Base-by-base conservation (phyloP, 495 filamentous ascomycete genomes). In the Aspergillus ellipticus region DNA sequence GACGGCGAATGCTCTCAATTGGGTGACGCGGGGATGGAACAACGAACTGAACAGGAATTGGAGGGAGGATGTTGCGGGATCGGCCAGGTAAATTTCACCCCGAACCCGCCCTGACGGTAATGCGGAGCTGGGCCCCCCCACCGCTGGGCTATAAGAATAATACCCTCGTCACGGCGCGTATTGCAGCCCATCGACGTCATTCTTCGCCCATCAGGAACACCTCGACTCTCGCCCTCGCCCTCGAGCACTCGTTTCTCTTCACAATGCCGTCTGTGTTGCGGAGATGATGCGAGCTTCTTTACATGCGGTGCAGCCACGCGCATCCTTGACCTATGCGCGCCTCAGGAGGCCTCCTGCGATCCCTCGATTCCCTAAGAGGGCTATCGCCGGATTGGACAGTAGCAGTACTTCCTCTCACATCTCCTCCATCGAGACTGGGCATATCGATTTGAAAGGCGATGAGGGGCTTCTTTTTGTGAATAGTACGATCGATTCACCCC, bases 391-490 rank as follows among this genome's bases (percentile, higher is more conserved):
- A 39, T 17, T 45, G 42, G n/a, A n/a, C n/a, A 50, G 54, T 64
- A 58, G 52, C 50, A 49, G 54, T 62, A 62, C 20, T 54, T 9
- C 49, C 45, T 56, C 58, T 21, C 58, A 59, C 53, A 47, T 47
- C 24, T 58, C 66, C 28, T 63, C 64, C 42, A 62, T 76, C 22
- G 61, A 68, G 39, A 61, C 68, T 50, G 93, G 94, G 2, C 92
- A 96, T 65, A 96, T 98, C 56, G 69, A 80, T 19, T 66, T 87
- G 6, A 76, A 68, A 1, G 69, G 85, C 0, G 87, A 88, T 54
- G 90, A 97, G 72, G 85, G 84, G 0, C 84, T 97, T 21, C 62
- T 98, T 6, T 98, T 92, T 71, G 84, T 98, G 58, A 90, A 96
- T 65, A 96, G 90, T 95, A 71, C 64, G 85, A 29, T 9, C 21